A percentile compares a stretch with the other conserved stretches of the same genome.
These are phyloP conservation scores for Hura crepitans DNA, from an alignment of 441 rosid species.

Conservation along the genomic window DNA sequence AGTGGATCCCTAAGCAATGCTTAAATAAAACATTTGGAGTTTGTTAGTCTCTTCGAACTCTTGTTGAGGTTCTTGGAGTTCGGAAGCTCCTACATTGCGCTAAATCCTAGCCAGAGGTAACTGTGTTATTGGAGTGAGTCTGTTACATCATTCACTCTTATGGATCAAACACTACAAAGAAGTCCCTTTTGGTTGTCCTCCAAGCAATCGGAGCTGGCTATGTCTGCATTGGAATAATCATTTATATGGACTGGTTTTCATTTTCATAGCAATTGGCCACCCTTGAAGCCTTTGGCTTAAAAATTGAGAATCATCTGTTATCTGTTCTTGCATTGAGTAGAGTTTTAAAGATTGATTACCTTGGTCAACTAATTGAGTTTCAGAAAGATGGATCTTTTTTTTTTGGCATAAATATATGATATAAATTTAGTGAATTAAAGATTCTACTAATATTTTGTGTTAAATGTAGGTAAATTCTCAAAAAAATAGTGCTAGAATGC, in stretches of 20 bases:
- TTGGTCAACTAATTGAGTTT: too few species aligned
- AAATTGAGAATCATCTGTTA: background rate
- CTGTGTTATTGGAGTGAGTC: background rate
- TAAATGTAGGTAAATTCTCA: too few species aligned
- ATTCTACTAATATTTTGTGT: too few species aligned
- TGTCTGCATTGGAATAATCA: too few species aligned
- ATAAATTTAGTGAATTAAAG: too few species aligned
- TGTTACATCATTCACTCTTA: background rate
- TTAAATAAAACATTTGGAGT: constrained; percentile 30
- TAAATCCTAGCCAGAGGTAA: background rate
- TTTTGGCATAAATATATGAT: too few species aligned
- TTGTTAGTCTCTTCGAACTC: constrained; percentile 41
- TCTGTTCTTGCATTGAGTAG: background rate
- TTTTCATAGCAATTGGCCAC: background rate
- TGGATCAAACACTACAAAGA: background rate
- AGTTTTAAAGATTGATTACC: too few species aligned
- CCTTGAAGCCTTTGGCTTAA: background rate
- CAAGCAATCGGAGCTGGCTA: background rate
- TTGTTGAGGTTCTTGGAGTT: constrained; percentile 37
- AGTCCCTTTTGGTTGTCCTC: background rate
- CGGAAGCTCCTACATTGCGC: constrained; percentile 28
- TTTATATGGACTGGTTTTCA: background rate
- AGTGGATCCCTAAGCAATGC: constrained; percentile 36
- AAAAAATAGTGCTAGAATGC: too few species aligned
- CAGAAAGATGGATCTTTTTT: too few species aligned